Evolutionary conservation across 192 early-diverging fungal genomes (phyloP).

Genomic region (Pilobolus umbonatus): DNA sequence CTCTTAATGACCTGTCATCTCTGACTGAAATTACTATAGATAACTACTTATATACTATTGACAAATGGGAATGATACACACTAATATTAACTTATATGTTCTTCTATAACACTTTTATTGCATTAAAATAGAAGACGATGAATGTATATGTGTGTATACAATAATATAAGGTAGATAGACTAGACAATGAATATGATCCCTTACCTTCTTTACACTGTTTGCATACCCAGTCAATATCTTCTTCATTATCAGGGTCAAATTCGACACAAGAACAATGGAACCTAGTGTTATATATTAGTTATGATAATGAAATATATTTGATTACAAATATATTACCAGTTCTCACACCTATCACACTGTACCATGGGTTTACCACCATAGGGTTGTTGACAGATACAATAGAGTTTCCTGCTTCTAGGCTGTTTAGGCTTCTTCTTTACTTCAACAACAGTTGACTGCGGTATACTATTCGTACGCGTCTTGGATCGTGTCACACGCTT

Average conservation of each 20-base stretch:
- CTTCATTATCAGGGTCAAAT: slow-evolving; percentile 26
- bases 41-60: too few species aligned
- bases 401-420: slow-evolving; percentile 54
- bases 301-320: neutral
- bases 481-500: slow-evolving; percentile 5
- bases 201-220: slow-evolving; percentile 17
- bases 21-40: too few species aligned
- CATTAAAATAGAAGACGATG: neutral
- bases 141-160: neutral
- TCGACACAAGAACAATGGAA: slow-evolving; percentile 33
- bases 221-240: slow-evolving; percentile 33
- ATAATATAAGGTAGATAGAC: neutral
- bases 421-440: slow-evolving; percentile 13
- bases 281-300: slow-evolving; percentile 12
- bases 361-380: slow-evolving; percentile 76
- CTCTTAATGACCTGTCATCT: too few species aligned
- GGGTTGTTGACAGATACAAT: slow-evolving; percentile 64
- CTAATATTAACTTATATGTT: too few species aligned
- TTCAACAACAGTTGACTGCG: neutral
- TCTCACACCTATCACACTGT: slow-evolving; percentile 65
- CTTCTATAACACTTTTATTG: neutral
- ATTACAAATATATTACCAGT: slow-evolving; percentile 52
- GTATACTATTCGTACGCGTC: neutral
- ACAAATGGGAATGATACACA: too few species aligned
- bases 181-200: neutral